Base-by-base conservation (phyloP, 192 early-diverging fungal genomes). In the Coemansia nantahalensis region DNA sequence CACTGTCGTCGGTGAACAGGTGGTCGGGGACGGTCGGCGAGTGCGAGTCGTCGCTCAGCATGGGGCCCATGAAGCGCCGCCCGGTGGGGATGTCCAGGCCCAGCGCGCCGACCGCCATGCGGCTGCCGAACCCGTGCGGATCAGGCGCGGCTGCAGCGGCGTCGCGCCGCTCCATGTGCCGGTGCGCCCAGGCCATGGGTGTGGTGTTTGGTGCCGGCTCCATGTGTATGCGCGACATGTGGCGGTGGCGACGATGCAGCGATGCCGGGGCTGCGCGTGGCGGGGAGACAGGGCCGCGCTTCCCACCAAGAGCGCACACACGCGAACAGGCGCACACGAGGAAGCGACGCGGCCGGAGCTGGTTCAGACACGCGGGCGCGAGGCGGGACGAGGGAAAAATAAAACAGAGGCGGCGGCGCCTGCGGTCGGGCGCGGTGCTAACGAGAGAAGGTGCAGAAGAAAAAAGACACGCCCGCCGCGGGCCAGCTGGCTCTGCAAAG, bases 21-120 rank as follows among this genome's bases (percentile, higher is more conserved):
- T 55, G 40, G 26, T 43, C 54, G 26, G 66, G 66, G n/a, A 62
- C 44, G 4, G 67, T 70, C n/a, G 67, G 67, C 45, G 67, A 70
- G 35, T 57, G 67, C 50, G 54, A 22, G 32, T 41, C 46, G 26
- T 58, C 60, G 23, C 45, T 28, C n/a, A 42, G 50, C 19, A 31
- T 12, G 10, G 37, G 39, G 31, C 31, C 31, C 36, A 39, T 51
- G n/a, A 31, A 39, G 22, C 41, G 48, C 40, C 39, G 56, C 36
- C 17, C 45, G n/a, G 26, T 54, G 12, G 41, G 18, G 13, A 54
- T 12, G 21, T 30, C 48, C 41, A 59, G 50, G 8, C 67, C 67
- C 4, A 63, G 39, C 3, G 38, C n/a, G 5, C 48, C 48, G 38
- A 46, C 50, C 41, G 42, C 42, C 13, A 57, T 15, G 21, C 48